Percentiles rank a stretch among this genome's conserved stretches.
These are phyloP conservation scores for Ajuga chamaepitys DNA, from an alignment of 257 asterid species.

Conservation along the genomic window DNA sequence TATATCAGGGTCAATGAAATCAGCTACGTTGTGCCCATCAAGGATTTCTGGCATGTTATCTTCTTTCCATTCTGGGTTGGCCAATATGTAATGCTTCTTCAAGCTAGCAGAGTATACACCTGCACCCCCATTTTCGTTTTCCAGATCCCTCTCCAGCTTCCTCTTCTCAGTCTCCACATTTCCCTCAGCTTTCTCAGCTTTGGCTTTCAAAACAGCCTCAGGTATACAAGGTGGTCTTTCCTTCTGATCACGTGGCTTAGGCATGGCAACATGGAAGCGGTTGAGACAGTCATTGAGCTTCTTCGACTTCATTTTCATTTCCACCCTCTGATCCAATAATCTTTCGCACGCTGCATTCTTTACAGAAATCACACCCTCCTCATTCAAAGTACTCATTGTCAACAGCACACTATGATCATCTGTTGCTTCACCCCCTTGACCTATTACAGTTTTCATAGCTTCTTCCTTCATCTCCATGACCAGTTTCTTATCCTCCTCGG, in stretches of 20 bases:
- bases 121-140: slow-evolving; percentile 96
- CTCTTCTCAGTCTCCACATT: slow-evolving; percentile 52
- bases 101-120: slow-evolving; percentile 98
- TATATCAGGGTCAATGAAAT: slow-evolving; percentile 89
- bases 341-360: slow-evolving; percentile 95
- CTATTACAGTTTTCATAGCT: slow-evolving; percentile 83
- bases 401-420: slow-evolving; percentile 60
- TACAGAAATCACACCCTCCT: slow-evolving; percentile 85
- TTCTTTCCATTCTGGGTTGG: slow-evolving; percentile 86
- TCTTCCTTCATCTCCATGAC: slow-evolving; percentile 87
- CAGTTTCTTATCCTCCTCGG: slow-evolving; percentile 76
- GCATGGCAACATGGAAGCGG: slow-evolving; percentile 91
- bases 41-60: slow-evolving; percentile 79
- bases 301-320: slow-evolving; percentile 83
- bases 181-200: slow-evolving; percentile 51
- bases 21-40: slow-evolving; percentile 91
- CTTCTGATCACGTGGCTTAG: slow-evolving; percentile 83
- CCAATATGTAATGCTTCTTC: slow-evolving; percentile 75
- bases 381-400: slow-evolving; percentile 90
- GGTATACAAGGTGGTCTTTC: slow-evolving; percentile 86
- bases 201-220: slow-evolving; percentile 71
- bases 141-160: slow-evolving; percentile 83
- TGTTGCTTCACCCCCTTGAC: slow-evolving; percentile 80
- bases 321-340: slow-evolving; percentile 84
- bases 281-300: slow-evolving; percentile 80